Evolutionary conservation across 306 rosid genomes (phyloP), one percentile per base, ranked within the genome.

Genomic region (Potentilla sterilis): DNA sequence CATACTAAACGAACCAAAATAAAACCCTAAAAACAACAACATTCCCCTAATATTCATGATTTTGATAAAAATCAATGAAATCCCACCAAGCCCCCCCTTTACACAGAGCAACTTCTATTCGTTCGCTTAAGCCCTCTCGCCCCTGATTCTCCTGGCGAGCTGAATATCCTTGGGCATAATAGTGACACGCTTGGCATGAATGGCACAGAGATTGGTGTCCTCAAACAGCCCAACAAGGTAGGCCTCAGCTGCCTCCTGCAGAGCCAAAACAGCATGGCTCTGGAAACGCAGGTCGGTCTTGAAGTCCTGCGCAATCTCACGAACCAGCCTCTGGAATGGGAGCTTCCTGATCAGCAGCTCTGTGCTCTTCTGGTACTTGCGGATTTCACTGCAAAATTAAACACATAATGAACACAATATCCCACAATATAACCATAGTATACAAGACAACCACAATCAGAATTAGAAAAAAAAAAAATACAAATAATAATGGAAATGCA

Each of bases 221-320:
- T 85, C 85, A 41, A 85, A 85, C 75, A 85, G 32, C 8, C 85
- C 88, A 28, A 81, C 85, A 1, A 85, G 82, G 75, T 81, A 85
- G 3, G 88, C 88, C 72, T 85, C 88, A 3, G 85, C 88, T 15
- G 88, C 85, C 75, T 85, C 88, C 67, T 85, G 88, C 42, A 85
- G 52, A 0, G 85, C 88, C 77, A 79, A 43, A 3, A 85, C 88
- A 9, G 88, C 88, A 37, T 79, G 85, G 75, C 85, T 85, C 71
- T 81, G 85, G 70, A 85, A 85, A 34, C 88, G 82, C 55, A 84
- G 78, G 58, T 84, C 85, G 0, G 85, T 84, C 73, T 84, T 84
- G 73, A 84, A 84, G 67, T 84, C 81, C 21, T 81, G 84, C 0
- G 84, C 84, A 65, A 77, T 81, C 70, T 81, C 84, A 55, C 81